A percentile compares a stretch with the other conserved stretches of the same genome.
phyloP scores from a whole-genome alignment of 306 rosid species.

The Vigna reflexopilosa region DNA sequence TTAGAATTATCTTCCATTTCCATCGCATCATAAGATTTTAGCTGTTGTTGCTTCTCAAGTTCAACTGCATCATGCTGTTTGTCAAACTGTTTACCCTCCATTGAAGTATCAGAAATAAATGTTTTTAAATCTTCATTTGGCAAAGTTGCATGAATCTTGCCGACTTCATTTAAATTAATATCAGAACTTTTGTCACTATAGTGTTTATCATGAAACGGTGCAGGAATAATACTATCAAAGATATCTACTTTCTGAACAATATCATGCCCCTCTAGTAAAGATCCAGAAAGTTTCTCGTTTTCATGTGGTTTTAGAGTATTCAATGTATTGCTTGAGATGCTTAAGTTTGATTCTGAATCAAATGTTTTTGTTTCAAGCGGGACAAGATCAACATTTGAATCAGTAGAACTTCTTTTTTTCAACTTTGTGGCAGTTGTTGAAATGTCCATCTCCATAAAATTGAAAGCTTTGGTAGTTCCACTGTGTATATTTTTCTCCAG shows the following conservation, averaged over 20 bases:
- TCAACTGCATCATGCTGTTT: slow-evolving; percentile 43
- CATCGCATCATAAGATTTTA: slow-evolving; percentile 41
- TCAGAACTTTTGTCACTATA: slow-evolving; percentile 38
- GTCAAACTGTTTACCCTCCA: slow-evolving; percentile 41
- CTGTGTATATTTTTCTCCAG: slow-evolving; percentile 30
- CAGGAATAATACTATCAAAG: slow-evolving; percentile 40
- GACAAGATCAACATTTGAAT: slow-evolving; percentile 33
- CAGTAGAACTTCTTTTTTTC: slow-evolving; percentile 30
- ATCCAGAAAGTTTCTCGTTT: slow-evolving; percentile 32
- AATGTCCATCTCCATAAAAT: slow-evolving; percentile 39
- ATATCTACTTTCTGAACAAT: slow-evolving; percentile 46
- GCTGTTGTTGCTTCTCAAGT: slow-evolving; percentile 46
- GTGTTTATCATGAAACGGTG: slow-evolving; percentile 35
- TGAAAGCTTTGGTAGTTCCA: slow-evolving; percentile 35
- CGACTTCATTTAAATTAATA: slow-evolving; percentile 40
- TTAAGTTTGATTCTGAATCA: slow-evolving; percentile 37
- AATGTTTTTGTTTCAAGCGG: slow-evolving; percentile 35
- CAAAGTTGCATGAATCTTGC: slow-evolving; percentile 29
- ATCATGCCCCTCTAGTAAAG: slow-evolving; percentile 31
- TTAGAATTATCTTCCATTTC: slow-evolving; percentile 40
- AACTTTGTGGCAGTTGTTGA: slow-evolving; percentile 36
- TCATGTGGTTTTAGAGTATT: slow-evolving; percentile 40
- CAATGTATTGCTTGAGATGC: slow-evolving; percentile 31
- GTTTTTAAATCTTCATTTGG: slow-evolving; percentile 44
- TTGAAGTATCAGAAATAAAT: slow-evolving; percentile 37